A percentile compares a stretch with the other conserved stretches of the same genome.
These are phyloP conservation scores for Cryptosporidium sp. DNA, from an alignment of 169 alveolate genomes.

Conservation along the genomic window DNA sequence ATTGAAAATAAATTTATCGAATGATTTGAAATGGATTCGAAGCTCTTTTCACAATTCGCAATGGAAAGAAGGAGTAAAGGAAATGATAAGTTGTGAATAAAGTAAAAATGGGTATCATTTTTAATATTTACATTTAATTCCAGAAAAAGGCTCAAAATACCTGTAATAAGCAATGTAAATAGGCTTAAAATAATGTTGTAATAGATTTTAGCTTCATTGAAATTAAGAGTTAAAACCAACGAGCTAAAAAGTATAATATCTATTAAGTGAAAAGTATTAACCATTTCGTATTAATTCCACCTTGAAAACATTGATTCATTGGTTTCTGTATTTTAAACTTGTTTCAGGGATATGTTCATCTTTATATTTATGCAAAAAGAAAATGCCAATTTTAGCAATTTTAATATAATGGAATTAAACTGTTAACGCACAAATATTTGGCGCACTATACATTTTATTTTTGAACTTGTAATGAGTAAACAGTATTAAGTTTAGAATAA, in stretches of 20 bases:
- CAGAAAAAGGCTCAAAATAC: constrained; percentile 16
- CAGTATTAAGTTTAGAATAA: background rate
- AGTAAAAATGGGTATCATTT: constrained; percentile 13
- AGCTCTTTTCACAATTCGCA: background rate
- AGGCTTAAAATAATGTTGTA: background rate
- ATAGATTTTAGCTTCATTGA: background rate
- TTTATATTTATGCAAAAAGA: background rate
- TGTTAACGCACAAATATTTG: background rate
- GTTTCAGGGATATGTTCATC: background rate
- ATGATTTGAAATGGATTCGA: background rate
- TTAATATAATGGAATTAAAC: background rate
- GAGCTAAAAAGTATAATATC: constrained; percentile 18
- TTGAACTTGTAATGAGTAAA: background rate
- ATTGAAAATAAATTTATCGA: constrained; percentile 26
- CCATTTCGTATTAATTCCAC: constrained; percentile 1
- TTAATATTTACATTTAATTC: background rate
- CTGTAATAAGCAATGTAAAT: background rate
- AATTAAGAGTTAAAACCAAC: constrained; percentile 3
- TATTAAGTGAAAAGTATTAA: constrained; percentile 4
- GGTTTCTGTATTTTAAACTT: background rate
- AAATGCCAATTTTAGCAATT: background rate
- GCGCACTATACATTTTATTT: constrained; percentile 6
- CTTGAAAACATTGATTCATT: background rate
- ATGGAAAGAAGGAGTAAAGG: constrained; percentile 51
- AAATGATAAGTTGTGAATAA: constrained; percentile 52